Conservation (phyloP, 768 basidiomycete species). For the Lentinula edodes region DNA sequence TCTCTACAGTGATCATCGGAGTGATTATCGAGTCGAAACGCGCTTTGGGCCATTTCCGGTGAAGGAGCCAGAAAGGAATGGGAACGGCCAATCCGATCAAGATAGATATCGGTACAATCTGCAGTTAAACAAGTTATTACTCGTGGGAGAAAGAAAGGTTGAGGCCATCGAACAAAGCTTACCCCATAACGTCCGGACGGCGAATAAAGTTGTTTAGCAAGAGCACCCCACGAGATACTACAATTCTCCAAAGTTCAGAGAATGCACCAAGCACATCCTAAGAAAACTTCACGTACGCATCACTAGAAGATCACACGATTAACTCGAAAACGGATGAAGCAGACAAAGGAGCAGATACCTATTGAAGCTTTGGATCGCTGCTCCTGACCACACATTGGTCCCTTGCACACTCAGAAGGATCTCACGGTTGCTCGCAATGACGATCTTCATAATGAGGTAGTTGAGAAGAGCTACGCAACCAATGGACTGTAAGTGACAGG, state of each 20-base stretch:
- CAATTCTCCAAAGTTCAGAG: constrained; percentile 8
- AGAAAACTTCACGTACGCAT: constrained; percentile 4
- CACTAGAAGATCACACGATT: not conserved
- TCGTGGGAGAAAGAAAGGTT: not conserved
- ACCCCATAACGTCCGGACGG: constrained; percentile 19
- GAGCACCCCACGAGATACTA: constrained; percentile 34
- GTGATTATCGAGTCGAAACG: constrained; percentile 19
- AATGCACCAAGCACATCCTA: not conserved
- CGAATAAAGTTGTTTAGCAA: constrained; percentile 28
- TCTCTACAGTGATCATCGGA: constrained; percentile 21
- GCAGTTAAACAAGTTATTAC: not conserved
- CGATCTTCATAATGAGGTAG: constrained; percentile 52
- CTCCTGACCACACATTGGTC: constrained; percentile 41
- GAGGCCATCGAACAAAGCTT: not conserved
- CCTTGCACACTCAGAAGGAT: constrained; percentile 51
- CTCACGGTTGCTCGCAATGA: constrained; percentile 44
- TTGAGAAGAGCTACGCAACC: constrained; percentile 3
- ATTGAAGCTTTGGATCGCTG: constrained; percentile 10
- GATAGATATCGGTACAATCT: constrained; percentile 25
- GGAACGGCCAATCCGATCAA: constrained; percentile 27
- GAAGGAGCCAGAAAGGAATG: constrained; percentile 35
- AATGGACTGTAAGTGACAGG: not conserved
- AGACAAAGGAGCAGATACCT: not conserved
- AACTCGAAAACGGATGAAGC: not conserved
- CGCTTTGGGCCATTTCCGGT: constrained; percentile 27